Percentiles rank a stretch among this genome's conserved stretches.
These are phyloP conservation scores for Onygenales sp. DNA, from an alignment of 2,329 filamentous ascomycete species.

Conservation along the genomic window DNA sequence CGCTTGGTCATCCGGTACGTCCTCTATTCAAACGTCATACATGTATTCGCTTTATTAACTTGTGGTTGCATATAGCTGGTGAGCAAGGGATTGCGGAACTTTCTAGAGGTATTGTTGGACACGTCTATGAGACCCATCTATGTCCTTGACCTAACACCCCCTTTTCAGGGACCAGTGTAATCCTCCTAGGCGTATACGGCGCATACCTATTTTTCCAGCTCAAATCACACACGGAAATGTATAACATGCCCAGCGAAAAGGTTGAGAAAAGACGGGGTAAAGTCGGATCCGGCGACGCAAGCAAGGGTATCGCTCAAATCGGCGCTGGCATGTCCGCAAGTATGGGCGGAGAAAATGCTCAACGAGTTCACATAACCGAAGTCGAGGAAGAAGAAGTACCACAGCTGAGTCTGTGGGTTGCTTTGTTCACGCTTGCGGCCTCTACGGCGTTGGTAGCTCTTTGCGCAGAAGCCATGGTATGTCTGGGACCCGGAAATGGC, in stretches of 20 bases:
- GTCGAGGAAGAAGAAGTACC: slow-evolving; percentile 63
- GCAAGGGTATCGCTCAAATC: slow-evolving; percentile 42
- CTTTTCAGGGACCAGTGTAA: slow-evolving; percentile 50
- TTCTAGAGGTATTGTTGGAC: slow-evolving; percentile 20
- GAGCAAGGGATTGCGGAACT: slow-evolving; percentile 18
- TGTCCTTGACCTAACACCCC: slow-evolving; percentile 13
- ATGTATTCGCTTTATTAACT: background rate
- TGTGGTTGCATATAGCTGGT: slow-evolving; percentile 14
- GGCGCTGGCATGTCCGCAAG: slow-evolving; percentile 41
- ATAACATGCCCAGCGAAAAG: slow-evolving; percentile 71
- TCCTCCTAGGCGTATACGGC: slow-evolving; percentile 73
- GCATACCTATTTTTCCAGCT: slow-evolving; percentile 87
- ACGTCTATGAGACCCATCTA: background rate
- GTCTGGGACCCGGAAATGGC: background rate
- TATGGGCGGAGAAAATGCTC: slow-evolving; percentile 41
- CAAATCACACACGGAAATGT: slow-evolving; percentile 70
- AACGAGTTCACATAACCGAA: slow-evolving; percentile 39
- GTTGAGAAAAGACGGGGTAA: slow-evolving; percentile 47
- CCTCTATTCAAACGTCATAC: slow-evolving; percentile 4
- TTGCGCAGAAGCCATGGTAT: slow-evolving; percentile 59
- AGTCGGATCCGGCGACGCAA: slow-evolving; percentile 41
- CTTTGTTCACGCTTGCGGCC: slow-evolving; percentile 59
- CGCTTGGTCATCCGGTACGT: slow-evolving; percentile 37
- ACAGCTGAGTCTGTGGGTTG: slow-evolving; percentile 61
- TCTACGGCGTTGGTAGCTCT: slow-evolving; percentile 72